Evolutionary conservation across 2,329 filamentous ascomycete genomes (phyloP).

Genomic region (Elsinoe perseae): DNA sequence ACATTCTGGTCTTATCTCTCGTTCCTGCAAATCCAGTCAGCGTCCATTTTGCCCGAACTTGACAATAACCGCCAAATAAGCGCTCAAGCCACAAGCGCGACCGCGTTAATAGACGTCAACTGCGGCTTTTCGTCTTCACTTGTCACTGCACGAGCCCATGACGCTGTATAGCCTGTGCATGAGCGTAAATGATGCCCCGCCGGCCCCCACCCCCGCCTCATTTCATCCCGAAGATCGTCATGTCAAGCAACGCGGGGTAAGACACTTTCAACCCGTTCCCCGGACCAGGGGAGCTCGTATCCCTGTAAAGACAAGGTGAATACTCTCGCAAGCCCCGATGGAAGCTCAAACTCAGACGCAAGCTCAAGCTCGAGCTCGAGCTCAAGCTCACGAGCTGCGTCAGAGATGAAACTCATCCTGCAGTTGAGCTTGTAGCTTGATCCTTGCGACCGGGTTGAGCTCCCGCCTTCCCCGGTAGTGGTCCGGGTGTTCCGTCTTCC

Average conservation of each 20-base stretch:
- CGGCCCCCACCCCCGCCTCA: no score
- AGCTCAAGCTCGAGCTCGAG: not conserved
- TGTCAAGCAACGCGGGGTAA: not conserved
- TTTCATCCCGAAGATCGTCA: no score
- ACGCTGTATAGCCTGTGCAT: no score
- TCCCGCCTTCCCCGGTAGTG: not conserved
- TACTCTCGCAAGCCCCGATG: no score
- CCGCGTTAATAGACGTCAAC: no score
- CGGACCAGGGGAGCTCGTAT: not conserved
- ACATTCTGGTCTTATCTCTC: conserved; percentile 64
- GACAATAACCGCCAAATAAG: no score
- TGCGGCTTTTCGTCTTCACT: no score
- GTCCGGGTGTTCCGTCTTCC: not conserved
- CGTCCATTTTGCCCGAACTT: no score
- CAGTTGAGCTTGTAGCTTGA: no score
- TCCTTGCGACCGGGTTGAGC: not conserved
- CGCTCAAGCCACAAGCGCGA: not conserved
- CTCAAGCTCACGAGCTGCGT: not conserved
- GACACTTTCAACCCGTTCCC: not conserved
- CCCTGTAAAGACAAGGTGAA: no score
- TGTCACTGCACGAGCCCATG: no score
- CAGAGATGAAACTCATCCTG: not conserved
- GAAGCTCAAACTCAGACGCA: not conserved
- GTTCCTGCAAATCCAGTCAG: conserved; percentile 45
- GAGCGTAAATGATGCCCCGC: no score